phyloP scores from a whole-genome alignment of 129 eudicot genomes.

The Scalesia atractyloides region DNA sequence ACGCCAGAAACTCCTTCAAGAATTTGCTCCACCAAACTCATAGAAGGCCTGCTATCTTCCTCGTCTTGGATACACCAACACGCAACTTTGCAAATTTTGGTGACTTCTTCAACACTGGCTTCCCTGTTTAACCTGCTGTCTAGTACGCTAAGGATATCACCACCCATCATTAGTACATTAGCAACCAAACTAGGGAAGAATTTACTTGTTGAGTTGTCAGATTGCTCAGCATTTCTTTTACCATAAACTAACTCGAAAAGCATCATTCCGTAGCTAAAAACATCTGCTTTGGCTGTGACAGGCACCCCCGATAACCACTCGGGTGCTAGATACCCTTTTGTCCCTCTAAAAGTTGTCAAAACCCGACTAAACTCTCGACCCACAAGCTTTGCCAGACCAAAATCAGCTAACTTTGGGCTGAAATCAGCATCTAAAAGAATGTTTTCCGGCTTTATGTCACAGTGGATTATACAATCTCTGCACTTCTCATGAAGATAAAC shows the following conservation, averaged over 20 bases:
- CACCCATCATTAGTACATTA: slow-evolving; percentile 42
- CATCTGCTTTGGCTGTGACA: slow-evolving; percentile 69
- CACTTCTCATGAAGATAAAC: slow-evolving; percentile 74
- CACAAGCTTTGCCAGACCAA: slow-evolving; percentile 79
- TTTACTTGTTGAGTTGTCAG: slow-evolving; percentile 27
- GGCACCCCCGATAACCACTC: slow-evolving; percentile 72
- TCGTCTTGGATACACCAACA: slow-evolving; percentile 88
- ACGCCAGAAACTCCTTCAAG: slow-evolving; percentile 75
- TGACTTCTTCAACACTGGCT: slow-evolving; percentile 53
- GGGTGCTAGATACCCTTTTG: slow-evolving; percentile 71
- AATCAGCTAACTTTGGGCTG: slow-evolving; percentile 63
- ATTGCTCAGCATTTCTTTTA: slow-evolving; percentile 45
- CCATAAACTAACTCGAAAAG: slow-evolving; percentile 65
- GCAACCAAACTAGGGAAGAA: slow-evolving; percentile 67
- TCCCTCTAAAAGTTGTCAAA: slow-evolving; percentile 64
- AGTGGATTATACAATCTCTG: slow-evolving; percentile 67
- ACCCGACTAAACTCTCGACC: slow-evolving; percentile 72
- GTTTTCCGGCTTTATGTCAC: slow-evolving; percentile 81
- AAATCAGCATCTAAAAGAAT: slow-evolving; percentile 58
- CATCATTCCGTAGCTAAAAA: slow-evolving; percentile 78
- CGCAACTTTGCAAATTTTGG: slow-evolving; percentile 55
- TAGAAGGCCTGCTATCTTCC: slow-evolving; percentile 60
- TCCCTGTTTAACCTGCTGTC: slow-evolving; percentile 51
- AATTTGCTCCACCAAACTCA: slow-evolving; percentile 64
- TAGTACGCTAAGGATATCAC: slow-evolving; percentile 60